These are phyloP conservation scores for Loxodes magnus DNA, from an alignment of 73 alveolate species.

Conservation along the genomic window DNA sequence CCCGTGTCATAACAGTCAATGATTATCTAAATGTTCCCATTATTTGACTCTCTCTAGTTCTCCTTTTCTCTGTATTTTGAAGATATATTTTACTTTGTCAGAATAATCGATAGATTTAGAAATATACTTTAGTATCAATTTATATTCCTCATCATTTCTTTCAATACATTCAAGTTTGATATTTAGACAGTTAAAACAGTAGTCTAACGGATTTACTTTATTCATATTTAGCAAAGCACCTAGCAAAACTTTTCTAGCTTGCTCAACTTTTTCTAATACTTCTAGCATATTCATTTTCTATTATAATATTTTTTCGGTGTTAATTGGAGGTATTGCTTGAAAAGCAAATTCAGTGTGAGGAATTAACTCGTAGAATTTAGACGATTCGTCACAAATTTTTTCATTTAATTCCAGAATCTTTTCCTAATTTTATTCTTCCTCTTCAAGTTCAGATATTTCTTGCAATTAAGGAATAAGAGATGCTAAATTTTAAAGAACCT, in stretches of 20 bases:
- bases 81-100: slow-evolving; percentile 42
- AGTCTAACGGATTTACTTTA: slow-evolving; percentile 60
- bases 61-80: slow-evolving; percentile 60
- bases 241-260: slow-evolving; percentile 52
- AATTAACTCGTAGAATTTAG: slow-evolving; percentile 79
- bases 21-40: slow-evolving; percentile 39
- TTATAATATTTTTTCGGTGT: slow-evolving; percentile 14
- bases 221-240: slow-evolving; percentile 53
- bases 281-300: slow-evolving; percentile 31
- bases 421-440: no score
- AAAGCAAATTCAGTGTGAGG: slow-evolving; percentile 67
- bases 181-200: slow-evolving; percentile 33
- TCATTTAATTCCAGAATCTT: slow-evolving; percentile 48
- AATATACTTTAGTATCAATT: slow-evolving; percentile 51
- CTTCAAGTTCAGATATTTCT: no score
- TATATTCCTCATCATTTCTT: slow-evolving; percentile 52
- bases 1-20: slow-evolving; percentile 88
- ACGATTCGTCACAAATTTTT: slow-evolving; percentile 66
- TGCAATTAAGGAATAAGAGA: no score
- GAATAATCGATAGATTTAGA: slow-evolving; percentile 26
- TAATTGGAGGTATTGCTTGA: slow-evolving; percentile 54
- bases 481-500: slow-evolving; percentile 48
- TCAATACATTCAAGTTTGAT: slow-evolving; percentile 31
- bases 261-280: slow-evolving; percentile 44
- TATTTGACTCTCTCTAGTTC: slow-evolving; percentile 51